A percentile compares a stretch with the other conserved stretches of the same genome.
These are phyloP conservation scores for Penicillium odoratum DNA, from an alignment of 495 filamentous ascomycete species.

Conservation along the genomic window DNA sequence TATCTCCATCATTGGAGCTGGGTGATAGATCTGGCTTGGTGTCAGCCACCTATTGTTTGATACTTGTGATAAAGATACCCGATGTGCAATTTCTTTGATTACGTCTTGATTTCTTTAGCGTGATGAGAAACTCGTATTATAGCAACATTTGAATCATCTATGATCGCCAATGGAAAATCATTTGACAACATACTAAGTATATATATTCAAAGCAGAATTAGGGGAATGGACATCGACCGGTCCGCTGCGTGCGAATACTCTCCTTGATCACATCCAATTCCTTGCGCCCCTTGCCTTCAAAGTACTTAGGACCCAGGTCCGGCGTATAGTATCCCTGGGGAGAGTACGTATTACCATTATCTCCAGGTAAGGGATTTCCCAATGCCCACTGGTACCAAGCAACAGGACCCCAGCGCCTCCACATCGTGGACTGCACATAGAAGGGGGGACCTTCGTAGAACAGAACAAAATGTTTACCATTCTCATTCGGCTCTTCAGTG, in stretches of 20 bases:
- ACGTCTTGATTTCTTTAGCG: not conserved
- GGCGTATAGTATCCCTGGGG: slow-evolving; percentile 58
- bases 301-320: slow-evolving; percentile 58
- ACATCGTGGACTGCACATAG: slow-evolving; percentile 59
- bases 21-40: slow-evolving; percentile 9
- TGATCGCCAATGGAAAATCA: not conserved
- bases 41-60: slow-evolving; percentile 8
- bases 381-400: slow-evolving; percentile 51
- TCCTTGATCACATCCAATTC: slow-evolving; percentile 44
- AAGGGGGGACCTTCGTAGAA: slow-evolving; percentile 52
- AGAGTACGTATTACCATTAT: slow-evolving; percentile 54
- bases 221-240: slow-evolving; percentile 51
- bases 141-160: slow-evolving; percentile 3
- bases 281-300: slow-evolving; percentile 56
- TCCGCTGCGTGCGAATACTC: slow-evolving; percentile 29
- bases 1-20: slow-evolving; percentile 4
- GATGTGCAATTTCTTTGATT: slow-evolving; percentile 15
- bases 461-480: slow-evolving; percentile 51
- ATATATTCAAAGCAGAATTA: slow-evolving; percentile 7
- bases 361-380: slow-evolving; percentile 59
- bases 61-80: slow-evolving; percentile 33
- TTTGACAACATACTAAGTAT: not conserved
- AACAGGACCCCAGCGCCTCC: slow-evolving; percentile 55
- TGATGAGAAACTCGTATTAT: not conserved
- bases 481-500: slow-evolving; percentile 43